Percentiles rank a stretch among this genome's conserved stretches.
Evolutionary conservation across 75 land plant species (phyloP).

Genomic region (Sequoia sempervirens): DNA sequence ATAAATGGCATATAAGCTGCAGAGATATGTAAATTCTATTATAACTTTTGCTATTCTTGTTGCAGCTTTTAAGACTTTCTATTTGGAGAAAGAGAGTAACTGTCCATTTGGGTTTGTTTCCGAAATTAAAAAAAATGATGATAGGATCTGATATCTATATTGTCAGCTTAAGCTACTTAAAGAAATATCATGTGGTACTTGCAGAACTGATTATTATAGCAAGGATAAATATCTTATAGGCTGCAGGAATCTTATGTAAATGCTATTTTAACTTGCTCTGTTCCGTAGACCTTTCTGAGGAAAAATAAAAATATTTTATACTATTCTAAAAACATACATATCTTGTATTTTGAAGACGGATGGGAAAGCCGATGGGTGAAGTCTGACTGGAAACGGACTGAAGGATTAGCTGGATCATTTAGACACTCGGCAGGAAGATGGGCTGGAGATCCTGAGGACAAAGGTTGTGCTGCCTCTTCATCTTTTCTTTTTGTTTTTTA

Average conservation of each 20-base stretch:
- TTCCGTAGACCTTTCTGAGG: neutral
- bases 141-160: neutral
- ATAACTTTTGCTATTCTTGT: neutral
- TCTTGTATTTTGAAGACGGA: conserved; percentile 38
- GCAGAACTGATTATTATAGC: neutral
- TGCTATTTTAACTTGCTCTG: neutral
- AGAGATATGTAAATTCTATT: neutral
- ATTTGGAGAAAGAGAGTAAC: too few species aligned
- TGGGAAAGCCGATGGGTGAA: conserved; percentile 78
- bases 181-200: neutral
- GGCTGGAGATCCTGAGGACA: conserved; percentile 77
- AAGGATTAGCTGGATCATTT: conserved; percentile 68
- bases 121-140: neutral
- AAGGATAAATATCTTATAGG: neutral
- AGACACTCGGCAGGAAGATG: conserved; percentile 79
- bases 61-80: neutral
- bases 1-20: neutral
- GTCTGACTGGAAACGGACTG: conserved; percentile 66
- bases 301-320: neutral
- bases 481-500: neutral
- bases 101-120: neutral
- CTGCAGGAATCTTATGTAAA: neutral
- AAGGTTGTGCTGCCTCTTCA: conserved; percentile 35
- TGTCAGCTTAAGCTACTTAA: neutral
- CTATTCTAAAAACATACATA: neutral